Conservation (phyloP, 148 eudicot species). For the Amaranthus cruentus region DNA sequence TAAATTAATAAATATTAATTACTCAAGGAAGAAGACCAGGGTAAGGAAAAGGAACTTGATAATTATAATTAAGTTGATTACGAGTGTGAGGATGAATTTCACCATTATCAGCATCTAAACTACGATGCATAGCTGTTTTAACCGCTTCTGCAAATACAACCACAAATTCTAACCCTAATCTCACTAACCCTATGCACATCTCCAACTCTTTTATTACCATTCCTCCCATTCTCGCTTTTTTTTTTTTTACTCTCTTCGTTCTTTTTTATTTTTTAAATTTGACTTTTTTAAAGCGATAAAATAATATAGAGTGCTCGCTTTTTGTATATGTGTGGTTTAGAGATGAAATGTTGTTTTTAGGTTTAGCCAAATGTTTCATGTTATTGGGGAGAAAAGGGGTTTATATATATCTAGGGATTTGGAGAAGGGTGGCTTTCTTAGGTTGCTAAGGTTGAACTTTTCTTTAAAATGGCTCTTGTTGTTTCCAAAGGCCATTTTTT, state of each 20-base stretch:
- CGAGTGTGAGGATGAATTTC: neutral
- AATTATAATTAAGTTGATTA: constrained; percentile 5
- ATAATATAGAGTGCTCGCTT: neutral
- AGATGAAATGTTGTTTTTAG: neutral
- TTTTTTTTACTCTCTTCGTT: neutral
- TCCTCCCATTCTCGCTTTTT: neutral
- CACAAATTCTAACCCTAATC: constrained; percentile 30
- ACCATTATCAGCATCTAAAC: constrained; percentile 1
- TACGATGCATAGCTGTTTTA: constrained; percentile 19
- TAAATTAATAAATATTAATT: neutral
- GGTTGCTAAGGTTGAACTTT: neutral
- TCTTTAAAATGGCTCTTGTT: constrained; percentile 7
- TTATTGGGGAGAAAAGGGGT: neutral
- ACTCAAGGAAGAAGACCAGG: constrained; percentile 23
- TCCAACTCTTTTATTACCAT: constrained; percentile 28
- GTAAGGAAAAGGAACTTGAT: constrained; percentile 29
- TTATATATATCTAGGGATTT: neutral
- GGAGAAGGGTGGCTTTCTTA: neutral
- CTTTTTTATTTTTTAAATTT: neutral
- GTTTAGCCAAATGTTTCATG: neutral
- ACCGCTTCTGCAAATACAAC: constrained; percentile 32
- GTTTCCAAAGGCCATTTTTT: constrained; percentile 16
- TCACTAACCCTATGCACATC: constrained; percentile 32
- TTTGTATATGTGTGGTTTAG: neutral
- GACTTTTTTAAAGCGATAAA: neutral